These are phyloP conservation scores for Xanthoceras sorbifolium DNA, from an alignment of 345 rosid genomes.

Conservation along the genomic window DNA sequence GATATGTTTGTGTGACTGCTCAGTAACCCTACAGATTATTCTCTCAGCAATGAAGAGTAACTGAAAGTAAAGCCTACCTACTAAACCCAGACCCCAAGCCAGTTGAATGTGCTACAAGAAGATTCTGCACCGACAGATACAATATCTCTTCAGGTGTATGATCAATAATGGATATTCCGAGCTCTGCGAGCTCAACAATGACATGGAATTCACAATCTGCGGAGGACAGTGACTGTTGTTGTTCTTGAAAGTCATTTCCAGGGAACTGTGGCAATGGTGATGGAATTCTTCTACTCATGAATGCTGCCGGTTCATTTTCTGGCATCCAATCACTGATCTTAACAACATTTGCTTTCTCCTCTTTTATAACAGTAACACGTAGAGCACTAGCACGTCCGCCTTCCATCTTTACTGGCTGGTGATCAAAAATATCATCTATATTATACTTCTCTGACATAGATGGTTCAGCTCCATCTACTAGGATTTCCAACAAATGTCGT, in stretches of 20 bases:
- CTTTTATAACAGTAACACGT: slow-evolving; percentile 74
- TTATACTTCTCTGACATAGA: slow-evolving; percentile 57
- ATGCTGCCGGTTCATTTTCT: slow-evolving; percentile 61
- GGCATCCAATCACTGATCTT: slow-evolving; percentile 96
- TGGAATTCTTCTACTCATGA: slow-evolving; percentile 36
- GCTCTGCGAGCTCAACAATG: slow-evolving; percentile 84
- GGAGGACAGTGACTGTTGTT: slow-evolving; percentile 39
- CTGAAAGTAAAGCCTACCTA: slow-evolving; percentile 48
- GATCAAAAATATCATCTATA: slow-evolving; percentile 85
- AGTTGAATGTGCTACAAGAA: slow-evolving; percentile 80
- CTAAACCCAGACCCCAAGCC: slow-evolving; percentile 93
- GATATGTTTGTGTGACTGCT: background rate
- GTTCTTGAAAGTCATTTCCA: slow-evolving; percentile 46
- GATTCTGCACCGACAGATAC: slow-evolving; percentile 82
- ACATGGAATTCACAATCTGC: slow-evolving; percentile 84
- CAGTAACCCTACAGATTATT: background rate
- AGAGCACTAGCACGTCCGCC: slow-evolving; percentile 71
- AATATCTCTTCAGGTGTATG: slow-evolving; percentile 96
- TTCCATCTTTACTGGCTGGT: slow-evolving; percentile 55
- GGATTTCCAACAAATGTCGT: slow-evolving; percentile 64
- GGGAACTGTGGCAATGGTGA: slow-evolving; percentile 44
- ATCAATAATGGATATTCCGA: slow-evolving; percentile 87
- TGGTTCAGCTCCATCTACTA: slow-evolving; percentile 71
- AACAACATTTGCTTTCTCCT: slow-evolving; percentile 76
- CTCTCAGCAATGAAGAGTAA: slow-evolving; percentile 10